A percentile compares a stretch with the other conserved stretches of the same genome.
Conservation (phyloP, 192 early-diverging fungal species). For the Mortierella hygrophila region DNA sequence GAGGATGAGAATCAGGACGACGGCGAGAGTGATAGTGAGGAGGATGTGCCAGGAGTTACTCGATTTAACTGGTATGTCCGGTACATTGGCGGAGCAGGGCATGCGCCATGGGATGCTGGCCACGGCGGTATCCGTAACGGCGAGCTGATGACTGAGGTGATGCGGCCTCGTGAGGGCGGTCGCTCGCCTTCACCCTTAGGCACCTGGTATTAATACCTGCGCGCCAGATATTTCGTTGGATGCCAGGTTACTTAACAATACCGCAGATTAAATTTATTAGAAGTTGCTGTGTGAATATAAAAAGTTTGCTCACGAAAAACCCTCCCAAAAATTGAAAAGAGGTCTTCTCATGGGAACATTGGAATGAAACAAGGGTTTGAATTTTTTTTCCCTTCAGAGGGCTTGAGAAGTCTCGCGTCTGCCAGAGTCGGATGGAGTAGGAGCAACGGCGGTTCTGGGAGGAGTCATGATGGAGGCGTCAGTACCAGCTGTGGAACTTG, state of each 20-base stretch:
- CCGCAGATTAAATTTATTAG: not conserved
- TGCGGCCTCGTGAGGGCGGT: slow-evolving; percentile 32
- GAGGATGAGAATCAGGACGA: not conserved
- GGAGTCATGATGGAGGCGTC: not conserved
- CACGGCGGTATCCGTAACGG: slow-evolving; percentile 8
- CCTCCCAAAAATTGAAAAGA: too few relatives aligned
- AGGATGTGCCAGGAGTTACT: too few relatives aligned
- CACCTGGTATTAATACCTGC: slow-evolving; percentile 24
- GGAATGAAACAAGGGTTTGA: not conserved
- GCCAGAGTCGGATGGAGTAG: not conserved
- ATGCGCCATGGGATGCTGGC: not conserved
- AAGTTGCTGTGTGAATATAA: not conserved
- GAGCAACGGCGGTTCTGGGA: not conserved
- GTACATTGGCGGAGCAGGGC: not conserved
- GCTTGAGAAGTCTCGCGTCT: not conserved
- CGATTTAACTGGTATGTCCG: not conserved
- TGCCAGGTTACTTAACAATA: too few relatives aligned
- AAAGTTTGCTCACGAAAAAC: not conserved
- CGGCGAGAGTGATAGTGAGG: not conserved
- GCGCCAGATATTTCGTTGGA: too few relatives aligned
- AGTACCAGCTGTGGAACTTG: not conserved
- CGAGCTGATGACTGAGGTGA: slow-evolving; percentile 34
- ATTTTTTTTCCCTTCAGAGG: not conserved
- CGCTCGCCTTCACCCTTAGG: slow-evolving; percentile 35
- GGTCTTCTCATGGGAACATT: not conserved